Percentiles rank a stretch among this genome's conserved stretches.
phyloP scores from a whole-genome alignment of 2,329 filamentous ascomycete species.

The Sporothrix protearum region DNA sequence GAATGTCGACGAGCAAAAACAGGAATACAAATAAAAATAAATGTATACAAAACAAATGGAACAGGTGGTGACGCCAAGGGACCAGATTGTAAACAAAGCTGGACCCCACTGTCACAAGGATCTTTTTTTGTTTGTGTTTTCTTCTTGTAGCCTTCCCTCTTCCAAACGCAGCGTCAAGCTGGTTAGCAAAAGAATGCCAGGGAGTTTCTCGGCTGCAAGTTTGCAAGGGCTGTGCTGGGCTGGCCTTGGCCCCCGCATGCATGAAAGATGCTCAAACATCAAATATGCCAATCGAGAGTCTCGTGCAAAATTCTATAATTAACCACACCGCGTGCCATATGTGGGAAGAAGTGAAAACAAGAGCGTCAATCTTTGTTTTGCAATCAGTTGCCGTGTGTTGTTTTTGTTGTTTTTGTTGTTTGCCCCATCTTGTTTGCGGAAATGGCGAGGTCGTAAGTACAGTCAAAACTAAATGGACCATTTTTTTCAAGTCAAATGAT shows the following conservation, averaged over 20 bases:
- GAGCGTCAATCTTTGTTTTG: neutral
- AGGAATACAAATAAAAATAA: neutral
- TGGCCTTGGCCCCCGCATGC: neutral
- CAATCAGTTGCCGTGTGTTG: neutral
- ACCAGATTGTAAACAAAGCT: neutral
- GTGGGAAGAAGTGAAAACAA: neutral
- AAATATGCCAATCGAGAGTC: neutral
- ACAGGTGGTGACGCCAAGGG: too few relatives aligned
- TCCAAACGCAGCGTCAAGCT: neutral
- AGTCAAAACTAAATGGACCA: neutral
- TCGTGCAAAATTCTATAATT: neutral
- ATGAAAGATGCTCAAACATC: conserved; percentile 13
- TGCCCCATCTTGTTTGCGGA: neutral
- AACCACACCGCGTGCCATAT: neutral
- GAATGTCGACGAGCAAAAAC: neutral
- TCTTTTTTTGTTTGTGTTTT: too few relatives aligned
- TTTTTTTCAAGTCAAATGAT: neutral
- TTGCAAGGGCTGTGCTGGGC: neutral
- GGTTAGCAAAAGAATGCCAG: neutral
- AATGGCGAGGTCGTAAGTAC: too few relatives aligned
- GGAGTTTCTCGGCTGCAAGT: neutral
- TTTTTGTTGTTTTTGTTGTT: neutral
- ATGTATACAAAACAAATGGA: neutral
- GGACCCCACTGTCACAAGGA: neutral
- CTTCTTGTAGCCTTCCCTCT: too few relatives aligned